Base-by-base conservation (phyloP, 2,329 filamentous ascomycete species). In the Verticillium nonalfalfae region DNA sequence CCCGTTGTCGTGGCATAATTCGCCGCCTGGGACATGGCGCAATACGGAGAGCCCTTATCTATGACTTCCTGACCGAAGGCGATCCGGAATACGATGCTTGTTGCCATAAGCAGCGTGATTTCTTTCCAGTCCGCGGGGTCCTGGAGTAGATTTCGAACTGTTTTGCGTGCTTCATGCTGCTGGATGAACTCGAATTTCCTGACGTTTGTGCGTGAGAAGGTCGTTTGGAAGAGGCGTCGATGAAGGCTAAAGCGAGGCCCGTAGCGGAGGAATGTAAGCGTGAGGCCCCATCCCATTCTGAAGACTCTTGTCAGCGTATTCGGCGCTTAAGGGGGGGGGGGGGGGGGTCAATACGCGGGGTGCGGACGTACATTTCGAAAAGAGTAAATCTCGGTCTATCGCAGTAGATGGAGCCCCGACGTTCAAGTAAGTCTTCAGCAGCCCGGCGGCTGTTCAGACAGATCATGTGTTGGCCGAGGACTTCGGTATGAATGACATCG, bases 341-440 rank as follows among this genome's bases (percentile, higher is more conserved):
- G 14, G 13, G 31, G 11, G 35, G 1, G 26, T 34, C 54, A 31
- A 31, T 31, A 31, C 15, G 26, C 54, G 15, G 26, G 54, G n/a
- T 14, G 9, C 34, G 14, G 38, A 57, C 64, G 55, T 64, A 66
- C 65, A 75, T 69, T 58, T 77, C 72, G 57, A 76, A 76, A 2
- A 77, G 65, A 1, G 75, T 73, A 63, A 81, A 81, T n/a, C 75
- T 73, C 9, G 79, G 79, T 1, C 79, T 66, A 64, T 79, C 76
- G 36, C 70, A 71, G 64, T 79, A 81, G 62, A 79, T 81, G 62
- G 71, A 71, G 1, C 79, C 78, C 18, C 75, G 68, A 60, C 75
- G 78, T 60, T 79, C 78, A 5, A 81, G 70, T 4, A 82, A 68
- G n/a, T 80, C 78, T 5, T 69, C 65, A 26, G 79, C 78, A 3